Percentiles rank a stretch among this genome's conserved stretches.
Conservation (phyloP, 73 alveolate species). For the Stentor coeruleus region DNA sequence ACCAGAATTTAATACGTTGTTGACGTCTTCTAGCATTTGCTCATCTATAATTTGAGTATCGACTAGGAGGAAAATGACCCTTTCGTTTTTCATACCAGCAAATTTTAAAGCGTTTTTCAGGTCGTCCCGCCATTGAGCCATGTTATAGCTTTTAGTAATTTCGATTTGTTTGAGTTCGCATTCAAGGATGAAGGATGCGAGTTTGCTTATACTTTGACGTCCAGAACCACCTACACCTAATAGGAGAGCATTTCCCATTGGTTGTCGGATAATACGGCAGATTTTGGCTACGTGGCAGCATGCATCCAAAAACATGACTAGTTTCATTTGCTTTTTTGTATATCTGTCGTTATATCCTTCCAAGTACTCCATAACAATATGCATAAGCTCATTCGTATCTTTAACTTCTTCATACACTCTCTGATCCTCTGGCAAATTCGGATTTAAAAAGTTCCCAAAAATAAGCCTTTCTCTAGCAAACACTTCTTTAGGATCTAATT, state of each 20-base stretch:
- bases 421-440: constrained; percentile 30
- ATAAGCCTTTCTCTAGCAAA: constrained; percentile 92
- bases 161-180: constrained; percentile 96
- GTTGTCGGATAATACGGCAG: constrained; percentile 97
- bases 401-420: constrained; percentile 55
- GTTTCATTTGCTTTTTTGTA: constrained; percentile 85
- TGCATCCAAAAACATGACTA: constrained; percentile 99
- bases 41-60: constrained; percentile 99
- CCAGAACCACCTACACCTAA: constrained; percentile 99
- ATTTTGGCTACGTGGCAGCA: constrained; percentile 99
- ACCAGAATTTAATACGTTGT: constrained; percentile 95
- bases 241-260: constrained; percentile 97
- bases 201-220: constrained; percentile 91
- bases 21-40: constrained; percentile 97
- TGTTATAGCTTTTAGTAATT: constrained; percentile 96
- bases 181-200: constrained; percentile 95
- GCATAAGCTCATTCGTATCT: constrained; percentile 41
- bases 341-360: constrained; percentile 90
- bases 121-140: constrained; percentile 98
- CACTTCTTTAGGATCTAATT: constrained; percentile 62
- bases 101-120: constrained; percentile 85
- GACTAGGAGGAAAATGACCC: constrained; percentile 94
- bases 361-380: constrained; percentile 69
- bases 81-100: constrained; percentile 95
- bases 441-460: constrained; percentile 90